Evolutionary conservation across 805 yeast genomes (phyloP), one percentile per base, ranked within the genome.

Genomic region (Candida michaelii): DNA sequence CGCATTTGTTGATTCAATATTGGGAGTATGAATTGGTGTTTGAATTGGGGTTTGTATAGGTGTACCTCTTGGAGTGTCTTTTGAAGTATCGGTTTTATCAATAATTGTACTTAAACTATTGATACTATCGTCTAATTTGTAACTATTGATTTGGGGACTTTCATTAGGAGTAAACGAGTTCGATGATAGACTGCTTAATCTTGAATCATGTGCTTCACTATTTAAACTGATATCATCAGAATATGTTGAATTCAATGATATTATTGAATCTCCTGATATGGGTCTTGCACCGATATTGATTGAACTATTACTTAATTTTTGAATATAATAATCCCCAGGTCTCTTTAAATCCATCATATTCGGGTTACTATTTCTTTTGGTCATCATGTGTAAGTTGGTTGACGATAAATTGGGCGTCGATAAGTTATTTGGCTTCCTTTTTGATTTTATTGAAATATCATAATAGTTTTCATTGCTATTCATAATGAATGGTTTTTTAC

Each of bases 271-370:
- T 3, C 65, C 65, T 9, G 71, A 63, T 4, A 44, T 44, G 1
- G 72, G 71, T 30, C 70, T 18, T 30, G 46, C 42, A 14, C 47
- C 43, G 8, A 59, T 46, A 42, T 51, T 53, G 5, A 51, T 16
- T 6, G 57, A 40, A 40, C 58, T 56, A 39, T 48, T 53, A 34
- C 56, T 55, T 33, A 67, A 44, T 42, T 62, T 63, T 42, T 58
- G 60, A 29, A 66, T 56, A 44, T 58, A 69, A 51, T 65, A 67
- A 43, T 69, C 74, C 23, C 73, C 65, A 3, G 75, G 75, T 19
- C 75, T 50, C 46, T 65, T 66, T 12, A 43, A 17, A 11, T 45
- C 48, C 4, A 29, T 13, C 5, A 43, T 17, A 25, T 27, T 41
- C 7, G 48, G 17, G 18, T 30, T 43, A 12, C 31, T 15, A 6